phyloP scores from a whole-genome alignment of 139 green algal genomes.

The Volvox reticuliferus region DNA sequence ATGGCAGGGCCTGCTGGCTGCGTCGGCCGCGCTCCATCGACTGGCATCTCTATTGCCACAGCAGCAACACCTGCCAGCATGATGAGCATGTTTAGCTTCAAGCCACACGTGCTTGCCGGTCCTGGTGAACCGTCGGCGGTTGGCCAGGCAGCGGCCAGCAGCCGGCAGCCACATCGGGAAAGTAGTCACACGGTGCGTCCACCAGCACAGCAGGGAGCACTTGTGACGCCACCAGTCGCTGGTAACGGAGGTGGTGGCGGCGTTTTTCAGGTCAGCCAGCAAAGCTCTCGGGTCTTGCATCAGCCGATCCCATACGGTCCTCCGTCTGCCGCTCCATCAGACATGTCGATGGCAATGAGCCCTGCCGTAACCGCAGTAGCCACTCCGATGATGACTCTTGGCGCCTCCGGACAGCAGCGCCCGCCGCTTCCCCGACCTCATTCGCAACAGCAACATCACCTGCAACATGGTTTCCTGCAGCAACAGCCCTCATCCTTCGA shows the following conservation, averaged over 20 bases:
- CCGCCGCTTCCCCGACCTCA: neutral
- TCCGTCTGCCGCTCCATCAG: conserved; percentile 13
- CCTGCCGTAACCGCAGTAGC: neutral
- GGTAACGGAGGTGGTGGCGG: neutral
- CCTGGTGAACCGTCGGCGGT: neutral
- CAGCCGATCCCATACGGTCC: neutral
- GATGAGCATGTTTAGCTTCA: conserved; percentile 44
- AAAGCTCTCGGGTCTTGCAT: neutral
- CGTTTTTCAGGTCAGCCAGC: neutral
- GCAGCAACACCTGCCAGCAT: neutral
- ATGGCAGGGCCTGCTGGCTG: neutral
- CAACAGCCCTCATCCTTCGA: neutral
- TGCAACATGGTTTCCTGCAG: neutral
- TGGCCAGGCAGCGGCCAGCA: neutral
- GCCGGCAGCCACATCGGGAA: neutral
- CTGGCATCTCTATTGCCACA: neutral
- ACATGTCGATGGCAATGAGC: conserved; percentile 17
- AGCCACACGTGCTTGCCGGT: neutral
- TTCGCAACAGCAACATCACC: neutral
- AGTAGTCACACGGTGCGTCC: neutral
- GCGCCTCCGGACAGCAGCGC: neutral
- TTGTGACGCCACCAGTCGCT: neutral
- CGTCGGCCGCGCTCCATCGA: neutral
- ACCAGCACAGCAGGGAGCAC: neutral
- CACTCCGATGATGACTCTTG: neutral